phyloP scores from a whole-genome alignment of 306 rosid genomes.

The Oxytropis ochrocephala region DNA sequence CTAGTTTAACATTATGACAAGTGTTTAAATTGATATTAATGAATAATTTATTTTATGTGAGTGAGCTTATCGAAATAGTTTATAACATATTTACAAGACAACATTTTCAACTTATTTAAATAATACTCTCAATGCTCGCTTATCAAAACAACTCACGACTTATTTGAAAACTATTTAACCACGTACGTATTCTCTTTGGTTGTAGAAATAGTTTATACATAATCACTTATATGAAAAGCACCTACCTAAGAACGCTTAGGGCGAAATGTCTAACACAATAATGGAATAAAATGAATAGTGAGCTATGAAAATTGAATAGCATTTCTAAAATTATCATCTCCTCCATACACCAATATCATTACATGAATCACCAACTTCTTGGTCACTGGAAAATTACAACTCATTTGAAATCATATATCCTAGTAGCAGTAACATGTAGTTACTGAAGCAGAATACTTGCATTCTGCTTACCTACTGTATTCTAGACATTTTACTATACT shows the following conservation, averaged over 20 bases:
- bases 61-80: too few species aligned
- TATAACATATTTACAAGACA: too few species aligned
- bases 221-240: too few species aligned
- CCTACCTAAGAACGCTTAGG: background rate
- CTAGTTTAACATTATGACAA: too few species aligned
- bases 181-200: too few species aligned
- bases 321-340: background rate
- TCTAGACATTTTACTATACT: background rate
- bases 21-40: too few species aligned
- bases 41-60: too few species aligned
- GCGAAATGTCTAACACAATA: background rate
- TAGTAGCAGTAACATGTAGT: slow-evolving; percentile 3
- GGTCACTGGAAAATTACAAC: slow-evolving; percentile 9
- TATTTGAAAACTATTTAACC: too few species aligned
- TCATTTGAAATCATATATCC: slow-evolving; percentile 17
- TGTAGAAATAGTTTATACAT: too few species aligned
- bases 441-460: slow-evolving; percentile 34
- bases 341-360: background rate
- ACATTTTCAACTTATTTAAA: too few species aligned
- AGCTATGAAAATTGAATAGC: background rate
- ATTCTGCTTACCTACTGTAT: slow-evolving; percentile 28
- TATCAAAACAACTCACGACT: too few species aligned
- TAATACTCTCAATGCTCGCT: too few species aligned
- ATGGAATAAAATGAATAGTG: background rate
- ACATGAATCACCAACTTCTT: background rate